A percentile compares a stretch with the other conserved stretches of the same genome.
These are phyloP conservation scores for Colletotrichum sp. DNA, from an alignment of 2,329 filamentous ascomycete species.

Conservation along the genomic window DNA sequence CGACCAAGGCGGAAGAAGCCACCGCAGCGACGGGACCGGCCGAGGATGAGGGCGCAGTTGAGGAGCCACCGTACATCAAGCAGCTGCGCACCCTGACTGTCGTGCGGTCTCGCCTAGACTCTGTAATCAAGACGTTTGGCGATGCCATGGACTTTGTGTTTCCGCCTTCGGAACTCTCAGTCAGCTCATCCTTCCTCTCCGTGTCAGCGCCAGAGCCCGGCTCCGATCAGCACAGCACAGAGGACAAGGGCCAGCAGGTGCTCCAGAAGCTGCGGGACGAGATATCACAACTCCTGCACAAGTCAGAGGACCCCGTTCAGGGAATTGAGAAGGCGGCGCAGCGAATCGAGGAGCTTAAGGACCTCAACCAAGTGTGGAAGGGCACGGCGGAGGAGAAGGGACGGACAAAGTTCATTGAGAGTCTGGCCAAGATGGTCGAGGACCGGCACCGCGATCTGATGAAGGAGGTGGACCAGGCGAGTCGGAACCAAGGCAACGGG, in stretches of 20 bases:
- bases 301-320: conserved; percentile 60
- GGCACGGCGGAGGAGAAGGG: conserved; percentile 96
- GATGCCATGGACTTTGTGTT: conserved; percentile 96
- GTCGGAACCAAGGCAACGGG: conserved; percentile 37
- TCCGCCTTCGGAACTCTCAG: conserved; percentile 84
- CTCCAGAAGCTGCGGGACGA: conserved; percentile 74
- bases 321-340: conserved; percentile 77
- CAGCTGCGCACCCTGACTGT: conserved; percentile 83
- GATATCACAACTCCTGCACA: conserved; percentile 69
- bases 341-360: conserved; percentile 78
- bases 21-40: conserved; percentile 6
- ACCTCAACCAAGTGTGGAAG: conserved; percentile 84
- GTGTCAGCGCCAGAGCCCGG: conserved; percentile 82
- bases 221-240: conserved; percentile 67
- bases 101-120: conserved; percentile 84
- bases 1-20: background rate
- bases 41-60: conserved; percentile 20
- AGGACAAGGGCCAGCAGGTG: conserved; percentile 88
- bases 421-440: conserved; percentile 81
- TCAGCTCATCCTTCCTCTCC: conserved; percentile 85
- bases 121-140: conserved; percentile 89
- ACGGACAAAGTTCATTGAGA: conserved; percentile 80
- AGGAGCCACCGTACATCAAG: conserved; percentile 72
- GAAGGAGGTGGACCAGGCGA: conserved; percentile 54
- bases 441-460: conserved; percentile 66